Evolutionary conservation across 768 basidiomycete genomes (phyloP).

Genomic region (Mycena olivaceomarginata): DNA sequence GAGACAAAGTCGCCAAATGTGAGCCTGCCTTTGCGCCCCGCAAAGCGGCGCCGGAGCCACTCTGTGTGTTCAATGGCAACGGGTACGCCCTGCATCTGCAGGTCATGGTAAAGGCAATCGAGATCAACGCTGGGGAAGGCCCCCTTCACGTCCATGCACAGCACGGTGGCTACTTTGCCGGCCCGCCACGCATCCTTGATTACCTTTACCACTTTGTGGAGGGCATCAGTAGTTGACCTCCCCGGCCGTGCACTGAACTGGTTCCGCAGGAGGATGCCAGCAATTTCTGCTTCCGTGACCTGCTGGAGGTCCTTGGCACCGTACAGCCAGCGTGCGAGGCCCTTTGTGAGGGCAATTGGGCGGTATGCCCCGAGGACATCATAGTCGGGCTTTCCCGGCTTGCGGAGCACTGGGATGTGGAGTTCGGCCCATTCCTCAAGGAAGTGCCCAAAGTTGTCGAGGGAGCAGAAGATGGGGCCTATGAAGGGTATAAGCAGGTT

Average conservation of each 20-base stretch:
- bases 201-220: conserved; percentile 54
- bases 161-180: conserved; percentile 54
- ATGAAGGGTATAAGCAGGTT: conserved; percentile 51
- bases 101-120: conserved; percentile 53
- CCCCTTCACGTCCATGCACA: conserved; percentile 56
- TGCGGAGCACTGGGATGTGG: conserved; percentile 54
- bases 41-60: conserved; percentile 21
- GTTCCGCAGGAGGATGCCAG: conserved; percentile 56
- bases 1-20: background rate
- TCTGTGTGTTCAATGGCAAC: conserved; percentile 33
- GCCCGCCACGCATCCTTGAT: conserved; percentile 61
- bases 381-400: conserved; percentile 60
- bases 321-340: background rate
- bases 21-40: background rate
- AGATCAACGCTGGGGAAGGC: conserved; percentile 64
- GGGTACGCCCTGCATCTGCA: conserved; percentile 36
- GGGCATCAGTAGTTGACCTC: conserved; percentile 48
- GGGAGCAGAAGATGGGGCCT: conserved; percentile 51
- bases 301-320: background rate
- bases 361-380: conserved; percentile 50
- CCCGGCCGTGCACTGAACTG: too few species aligned
- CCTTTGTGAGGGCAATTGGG: background rate
- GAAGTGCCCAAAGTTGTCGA: conserved; percentile 48
- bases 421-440: conserved; percentile 48
- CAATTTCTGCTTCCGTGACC: conserved; percentile 51